phyloP scores from a whole-genome alignment of 169 alveolate species.

The Cryptosporidium sp. region DNA sequence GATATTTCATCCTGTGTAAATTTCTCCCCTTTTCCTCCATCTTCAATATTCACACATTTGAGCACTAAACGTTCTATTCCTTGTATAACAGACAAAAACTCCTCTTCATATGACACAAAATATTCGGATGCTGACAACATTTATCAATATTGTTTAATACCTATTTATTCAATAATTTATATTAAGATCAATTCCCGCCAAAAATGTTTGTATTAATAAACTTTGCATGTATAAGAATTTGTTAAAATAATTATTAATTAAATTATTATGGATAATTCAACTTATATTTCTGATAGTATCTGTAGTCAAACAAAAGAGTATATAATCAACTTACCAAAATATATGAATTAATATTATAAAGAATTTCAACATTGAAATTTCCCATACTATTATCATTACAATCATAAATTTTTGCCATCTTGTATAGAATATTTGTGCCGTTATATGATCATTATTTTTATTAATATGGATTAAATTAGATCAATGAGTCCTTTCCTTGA shows the following conservation, averaged over 20 bases:
- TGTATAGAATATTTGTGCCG: neutral
- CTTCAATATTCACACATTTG: constrained; percentile 6
- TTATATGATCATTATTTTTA: too few relatives aligned
- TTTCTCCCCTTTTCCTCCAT: constrained; percentile 1
- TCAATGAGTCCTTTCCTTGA: neutral
- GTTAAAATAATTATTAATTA: neutral
- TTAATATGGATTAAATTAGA: neutral
- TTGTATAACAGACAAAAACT: constrained; percentile 49
- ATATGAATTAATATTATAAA: neutral
- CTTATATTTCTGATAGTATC: neutral
- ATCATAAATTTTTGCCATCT: constrained; percentile 6
- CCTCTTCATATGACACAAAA: constrained; percentile 60
- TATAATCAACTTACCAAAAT: neutral
- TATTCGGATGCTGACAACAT: constrained; percentile 70
- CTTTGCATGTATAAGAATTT: neutral
- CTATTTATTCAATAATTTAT: neutral
- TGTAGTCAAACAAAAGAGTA: neutral
- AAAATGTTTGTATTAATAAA: neutral
- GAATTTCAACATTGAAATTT: neutral
- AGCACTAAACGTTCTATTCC: constrained; percentile 22
- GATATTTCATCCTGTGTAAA: constrained; percentile 18
- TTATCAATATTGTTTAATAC: neutral
- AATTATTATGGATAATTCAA: neutral
- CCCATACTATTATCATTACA: neutral
- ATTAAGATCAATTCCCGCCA: constrained; percentile 5